Evolutionary conservation across 2,329 filamentous ascomycete genomes (phyloP).

Genomic region (Neonectria neomacrospora): DNA sequence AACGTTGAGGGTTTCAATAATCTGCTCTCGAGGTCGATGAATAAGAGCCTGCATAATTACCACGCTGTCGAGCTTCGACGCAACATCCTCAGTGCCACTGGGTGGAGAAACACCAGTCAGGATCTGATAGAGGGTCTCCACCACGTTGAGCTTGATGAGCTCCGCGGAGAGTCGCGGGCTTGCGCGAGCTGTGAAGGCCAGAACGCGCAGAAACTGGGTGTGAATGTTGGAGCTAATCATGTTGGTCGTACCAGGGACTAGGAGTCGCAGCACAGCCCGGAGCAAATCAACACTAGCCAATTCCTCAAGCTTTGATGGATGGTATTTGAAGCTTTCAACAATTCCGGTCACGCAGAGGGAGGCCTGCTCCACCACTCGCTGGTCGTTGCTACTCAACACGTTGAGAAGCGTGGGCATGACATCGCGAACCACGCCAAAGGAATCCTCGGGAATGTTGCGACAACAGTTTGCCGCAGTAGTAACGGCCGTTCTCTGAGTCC

Average conservation of each 20-base stretch:
- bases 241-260: conserved; percentile 94
- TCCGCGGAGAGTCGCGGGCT: conserved; percentile 90
- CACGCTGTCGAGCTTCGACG: conserved; percentile 91
- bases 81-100: conserved; percentile 78
- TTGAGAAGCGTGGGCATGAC: conserved; percentile 96
- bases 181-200: conserved; percentile 89
- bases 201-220: conserved; percentile 92
- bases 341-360: conserved; percentile 95
- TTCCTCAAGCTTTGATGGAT: conserved; percentile 88
- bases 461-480: conserved; percentile 99
- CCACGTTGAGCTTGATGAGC: conserved; percentile 94
- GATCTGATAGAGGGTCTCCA: conserved; percentile 97
- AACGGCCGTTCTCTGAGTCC: conserved; percentile 94
- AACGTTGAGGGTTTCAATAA: conserved; percentile 96
- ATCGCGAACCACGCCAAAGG: conserved; percentile 89
- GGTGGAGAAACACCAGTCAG: conserved; percentile 95
- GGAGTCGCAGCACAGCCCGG: conserved; percentile 83
- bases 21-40: conserved; percentile 92
- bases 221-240: conserved; percentile 94
- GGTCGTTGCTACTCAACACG: conserved; percentile 91
- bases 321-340: conserved; percentile 95
- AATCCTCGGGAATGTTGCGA: conserved; percentile 93
- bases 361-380: conserved; percentile 95
- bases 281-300: conserved; percentile 90
- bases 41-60: conserved; percentile 99